Base-by-base conservation (phyloP, 2,329 filamentous ascomycete species). In the Paecilomyces variotii region DNA sequence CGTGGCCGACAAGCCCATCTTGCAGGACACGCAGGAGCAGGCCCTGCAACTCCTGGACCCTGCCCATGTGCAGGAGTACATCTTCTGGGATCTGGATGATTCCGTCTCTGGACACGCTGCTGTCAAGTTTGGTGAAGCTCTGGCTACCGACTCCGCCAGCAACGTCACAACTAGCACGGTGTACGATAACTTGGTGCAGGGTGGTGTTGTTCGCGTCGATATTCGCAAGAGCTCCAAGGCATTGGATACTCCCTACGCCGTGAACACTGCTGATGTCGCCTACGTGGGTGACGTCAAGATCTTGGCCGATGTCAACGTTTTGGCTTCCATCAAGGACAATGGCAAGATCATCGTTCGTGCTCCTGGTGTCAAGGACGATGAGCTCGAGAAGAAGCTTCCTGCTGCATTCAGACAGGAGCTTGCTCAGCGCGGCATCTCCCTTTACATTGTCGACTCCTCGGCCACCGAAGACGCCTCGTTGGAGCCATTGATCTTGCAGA, bases 1-100 rank as follows among this genome's bases (percentile, higher is more conserved):
- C 45, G 65, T 80, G 53, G 70, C 72, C 25, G 72, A 75, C 28
- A 76, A 77, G 67, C 73, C 75, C 1, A 66, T 78, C 53, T 64
- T 74, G 14, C 66, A 70, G 32, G 66, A 64, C 50, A 61, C 60
- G 10, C 62, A 76, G 56, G 74, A 77, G 54, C 70, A 74, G 26
- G 76, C 76, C 71, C 74, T 86, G 57, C 79, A 84, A 64, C 73
- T 83, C 24, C 68, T 82, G n/a, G 82, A 85, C 62, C 66, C 72
- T 25, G 71, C 78, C n/a, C 72, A 75, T 24, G 85, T 87, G 24
- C 83, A 90, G 73, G 89, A 97, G 75, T 97, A 94, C 78, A 87
- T 87, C 11, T 97, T 99, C 82, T 97, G 92, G 91, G 90, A 97
- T 65, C 72, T 89, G 49, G 93, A 96, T 69, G 83, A 86, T 72